Evolutionary conservation across 345 rosid genomes (phyloP), one percentile per base, ranked within the genome.

Genomic region (Acer yangbiense): DNA sequence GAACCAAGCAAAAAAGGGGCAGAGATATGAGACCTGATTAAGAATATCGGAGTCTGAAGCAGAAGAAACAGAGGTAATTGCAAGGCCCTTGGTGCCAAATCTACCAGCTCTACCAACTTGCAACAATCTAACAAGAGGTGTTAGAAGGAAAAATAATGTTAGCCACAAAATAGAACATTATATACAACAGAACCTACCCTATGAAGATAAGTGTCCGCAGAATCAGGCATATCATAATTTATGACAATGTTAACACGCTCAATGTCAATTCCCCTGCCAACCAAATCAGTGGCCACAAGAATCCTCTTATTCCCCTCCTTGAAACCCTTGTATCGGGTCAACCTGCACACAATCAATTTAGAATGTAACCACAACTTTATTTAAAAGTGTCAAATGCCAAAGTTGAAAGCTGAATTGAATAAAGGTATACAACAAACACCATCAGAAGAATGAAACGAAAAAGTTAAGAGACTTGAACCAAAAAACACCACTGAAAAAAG

Each of bases 71-170:
- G 94, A 94, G 32, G 99, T 97, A 44, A 97, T 97, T 16, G 98
- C 98, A 50, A 97, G 98, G 52, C 99, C 98, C 81, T 97, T 97
- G 0, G 99, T 97, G 50, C 99, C 99, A 86, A 97, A 97, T 82
- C 99, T 89, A 64, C 99, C 98, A 80, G 98, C 99, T 85, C 99
- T 88, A 23, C 99, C 99, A 60, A 97, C 99, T 98, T 91, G 78
- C 57, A 48, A 72, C 13, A 39, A 75, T 57, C 35, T 29, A 68
- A n/a, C 9, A 52, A 65, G 61, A 7, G 48, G 6, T 27, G 23
- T 48, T 13, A 69, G 60, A 66, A 61, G 68, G 73, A 14, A 9
- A 72, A 18, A 69, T 14, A n/a, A 23, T 50, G 54, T 17, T 54
- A 11, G 25, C n/a, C 7, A 46, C 6, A 9, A 72, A 43, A 46